Evolutionary conservation across 2,329 filamentous ascomycete species (phyloP), one percentile per base, ranked within the genome.

Genomic region (Paraphaeosphaeria sporulosa): DNA sequence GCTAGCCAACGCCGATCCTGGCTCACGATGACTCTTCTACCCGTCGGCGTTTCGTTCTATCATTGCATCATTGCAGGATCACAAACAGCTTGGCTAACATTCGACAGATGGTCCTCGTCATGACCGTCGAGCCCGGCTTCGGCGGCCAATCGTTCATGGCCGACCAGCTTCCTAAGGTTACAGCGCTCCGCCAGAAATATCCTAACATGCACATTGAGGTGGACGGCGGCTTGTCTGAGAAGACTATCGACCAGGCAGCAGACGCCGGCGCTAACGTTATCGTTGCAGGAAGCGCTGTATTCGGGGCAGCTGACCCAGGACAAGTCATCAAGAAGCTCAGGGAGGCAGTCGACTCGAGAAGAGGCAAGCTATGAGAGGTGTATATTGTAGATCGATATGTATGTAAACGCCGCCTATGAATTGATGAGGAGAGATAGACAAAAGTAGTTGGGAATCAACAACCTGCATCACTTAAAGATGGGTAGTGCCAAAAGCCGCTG

Each of bases 111-210:
- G 93, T 97, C 40, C 88, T 99, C 19, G 87, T 99, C 62, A 99
- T 99, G 95, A 99, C 95, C 1, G 95, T 99, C 46, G 88, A 99
- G 80, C 95, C 95, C 47, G 95, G 95, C 48, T 99, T 99, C 75
- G 95, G 95, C 64, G 95, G 95, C 7, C 95, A 99, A 77, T 97
- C 97, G 76, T 99, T 99, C 84, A 98, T 98, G 93, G 89, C 93
- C 13, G 92, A 92, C 7, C 93, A 97, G 82, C 87, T 99, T 68
- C 93, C 94, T 75, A 99, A 99, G 82, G 95, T 99, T 25, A 81
- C 90, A 67, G 93, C 90, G 42, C 84, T 99, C 69, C 88, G 95
- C 61, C 82, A 89, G 75, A 88, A 87, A 72, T 99, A 98, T 77
- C 94, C 95, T 2, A 86, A 97, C 6, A 82, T 99, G 63, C 95